Percentiles rank a stretch among this genome's conserved stretches.
Conservation (phyloP, 805 yeast genomes). For the Candida tallmaniae region DNA sequence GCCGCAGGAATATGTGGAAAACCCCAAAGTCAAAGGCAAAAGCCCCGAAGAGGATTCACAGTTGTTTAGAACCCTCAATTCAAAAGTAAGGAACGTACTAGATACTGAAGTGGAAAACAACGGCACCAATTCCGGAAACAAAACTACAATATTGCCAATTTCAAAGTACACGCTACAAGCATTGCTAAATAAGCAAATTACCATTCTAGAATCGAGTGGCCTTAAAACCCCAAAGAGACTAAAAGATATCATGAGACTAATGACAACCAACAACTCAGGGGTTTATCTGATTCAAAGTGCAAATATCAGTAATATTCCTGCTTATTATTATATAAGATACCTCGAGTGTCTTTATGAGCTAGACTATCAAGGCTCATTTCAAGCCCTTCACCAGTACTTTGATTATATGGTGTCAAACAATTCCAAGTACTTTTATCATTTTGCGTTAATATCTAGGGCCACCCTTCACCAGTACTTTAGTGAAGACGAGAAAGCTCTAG, state of each 20-base stretch:
- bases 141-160: slow-evolving; percentile 26
- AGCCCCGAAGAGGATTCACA: slow-evolving; percentile 10
- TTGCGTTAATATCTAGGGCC: slow-evolving; percentile 70
- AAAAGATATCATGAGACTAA: slow-evolving; percentile 34
- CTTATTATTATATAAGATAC: slow-evolving; percentile 54
- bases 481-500: slow-evolving; percentile 62
- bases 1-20: not conserved
- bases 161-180: slow-evolving; percentile 50
- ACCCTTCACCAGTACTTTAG: slow-evolving; percentile 66
- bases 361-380: slow-evolving; percentile 57
- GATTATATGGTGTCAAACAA: slow-evolving; percentile 72
- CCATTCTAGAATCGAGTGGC: slow-evolving; percentile 48
- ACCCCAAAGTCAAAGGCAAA: slow-evolving; percentile 2
- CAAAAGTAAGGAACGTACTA: slow-evolving; percentile 6
- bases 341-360: slow-evolving; percentile 53
- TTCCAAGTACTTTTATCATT: slow-evolving; percentile 65
- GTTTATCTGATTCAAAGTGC: slow-evolving; percentile 28
- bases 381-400: slow-evolving; percentile 54
- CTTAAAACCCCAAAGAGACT: slow-evolving; percentile 45
- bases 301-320: slow-evolving; percentile 25
- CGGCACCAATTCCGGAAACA: not conserved
- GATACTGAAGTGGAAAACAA: slow-evolving; percentile 8
- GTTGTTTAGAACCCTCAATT: slow-evolving; percentile 15
- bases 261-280: slow-evolving; percentile 45
- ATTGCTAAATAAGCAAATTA: slow-evolving; percentile 50